These are phyloP conservation scores for Coemansia sp. DNA, from an alignment of 192 early-diverging fungal genomes.

Conservation along the genomic window DNA sequence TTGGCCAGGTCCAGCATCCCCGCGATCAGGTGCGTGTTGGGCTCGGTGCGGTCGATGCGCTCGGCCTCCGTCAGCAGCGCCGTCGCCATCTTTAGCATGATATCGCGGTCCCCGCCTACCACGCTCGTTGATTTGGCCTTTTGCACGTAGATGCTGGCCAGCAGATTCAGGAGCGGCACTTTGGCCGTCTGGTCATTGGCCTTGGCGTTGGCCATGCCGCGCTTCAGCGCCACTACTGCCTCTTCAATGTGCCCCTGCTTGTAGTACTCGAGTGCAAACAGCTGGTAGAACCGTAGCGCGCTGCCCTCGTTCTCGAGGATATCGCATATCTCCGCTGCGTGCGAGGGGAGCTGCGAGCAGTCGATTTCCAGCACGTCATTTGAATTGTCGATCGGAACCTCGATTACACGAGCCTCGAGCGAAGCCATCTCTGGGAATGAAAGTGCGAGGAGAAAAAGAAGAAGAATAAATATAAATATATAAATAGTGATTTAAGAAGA, in stretches of 20 bases:
- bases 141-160: conserved; percentile 79
- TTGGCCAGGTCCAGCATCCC: conserved; percentile 58
- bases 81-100: conserved; percentile 69
- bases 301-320: conserved; percentile 71
- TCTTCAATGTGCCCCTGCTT: conserved; percentile 64
- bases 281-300: conserved; percentile 66
- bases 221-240: conserved; percentile 60
- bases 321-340: conserved; percentile 66
- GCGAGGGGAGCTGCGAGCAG: conserved; percentile 60
- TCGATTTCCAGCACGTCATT: conserved; percentile 77
- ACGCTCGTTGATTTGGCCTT: conserved; percentile 54
- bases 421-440: not conserved
- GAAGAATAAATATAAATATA: not conserved
- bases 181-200: conserved; percentile 51
- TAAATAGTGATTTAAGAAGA: no score
- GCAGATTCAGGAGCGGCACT: conserved; percentile 71
- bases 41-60: conserved; percentile 68
- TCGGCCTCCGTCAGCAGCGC: conserved; percentile 78
- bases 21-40: conserved; percentile 74
- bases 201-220: conserved; percentile 57
- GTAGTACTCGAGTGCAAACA: conserved; percentile 80
- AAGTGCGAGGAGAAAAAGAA: no score
- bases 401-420: conserved; percentile 50
- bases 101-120: conserved; percentile 49
- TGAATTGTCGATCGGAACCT: conserved; percentile 63